Base-by-base conservation (phyloP, 163 green algal genomes). In the Trebouxiophyceae sp. region DNA sequence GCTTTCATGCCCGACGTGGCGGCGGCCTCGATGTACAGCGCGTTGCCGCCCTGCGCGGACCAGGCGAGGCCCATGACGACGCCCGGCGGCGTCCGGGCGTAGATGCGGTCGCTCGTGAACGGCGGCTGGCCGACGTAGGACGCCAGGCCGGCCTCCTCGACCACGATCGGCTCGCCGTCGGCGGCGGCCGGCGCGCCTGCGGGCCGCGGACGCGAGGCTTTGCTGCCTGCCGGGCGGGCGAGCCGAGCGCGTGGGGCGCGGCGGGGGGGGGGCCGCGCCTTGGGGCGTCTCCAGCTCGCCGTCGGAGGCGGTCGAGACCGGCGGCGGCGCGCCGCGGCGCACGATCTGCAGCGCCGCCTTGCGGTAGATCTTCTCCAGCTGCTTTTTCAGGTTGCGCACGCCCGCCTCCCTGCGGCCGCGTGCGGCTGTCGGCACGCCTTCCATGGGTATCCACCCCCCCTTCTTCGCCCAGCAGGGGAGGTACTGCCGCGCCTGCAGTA, bases 41-140 rank as follows among this genome's bases (percentile, higher is more conserved):
- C 93, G 46, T 77, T 86, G 45, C 93, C 93, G 12, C 93, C 93
- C 86, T 50, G 39, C 12, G 39, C 8, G 16, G 28, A 6, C 91
- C 91, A 98, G 5, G 92, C 93, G 55, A 98, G 78, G 0, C 93
- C 93, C 83, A 93, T 95, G 5, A 97, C 90, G 55, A 97, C 93
- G 12, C 93, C 91, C 61, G 84, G 63, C 16, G 89, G 91, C 7
- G 81, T 90, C 3, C 82, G 58, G 5, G 82, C 75, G 66, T 95
- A 97, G 58, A 96, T 88, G 45, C 73, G 77, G 75, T 97, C 92
- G 61, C 76, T 84, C n/a, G 83, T 79, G 74, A 96, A 97, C n/a
- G 88, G 88, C 16, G 91, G 85, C 65, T 88, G 79, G 2, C 93
- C 93, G 54, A 96, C 82, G 62, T 93, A 97, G 46, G 89, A 78